These are phyloP conservation scores for Pseudogymnoascus sp. DNA, from an alignment of 2,329 filamentous ascomycete species.

Conservation along the genomic window DNA sequence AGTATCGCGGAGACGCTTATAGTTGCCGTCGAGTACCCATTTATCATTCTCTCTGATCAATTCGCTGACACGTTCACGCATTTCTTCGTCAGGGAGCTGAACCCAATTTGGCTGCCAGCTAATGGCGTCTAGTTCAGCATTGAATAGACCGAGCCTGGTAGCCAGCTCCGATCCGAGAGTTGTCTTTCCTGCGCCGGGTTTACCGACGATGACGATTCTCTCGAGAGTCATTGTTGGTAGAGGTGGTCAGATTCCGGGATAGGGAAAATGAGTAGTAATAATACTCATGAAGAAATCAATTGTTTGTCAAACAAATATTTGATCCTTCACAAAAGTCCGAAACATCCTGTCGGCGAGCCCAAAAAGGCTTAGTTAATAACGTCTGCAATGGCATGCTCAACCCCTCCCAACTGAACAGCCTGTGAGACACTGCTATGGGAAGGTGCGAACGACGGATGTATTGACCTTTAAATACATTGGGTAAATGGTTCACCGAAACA, in stretches of 20 bases:
- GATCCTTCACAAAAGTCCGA: background rate
- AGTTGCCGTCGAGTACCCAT: conserved; percentile 8
- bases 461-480: no score
- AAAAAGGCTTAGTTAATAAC: background rate
- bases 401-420: no score
- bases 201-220: conserved; percentile 1
- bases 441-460: no score
- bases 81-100: background rate
- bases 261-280: background rate
- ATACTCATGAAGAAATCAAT: background rate
- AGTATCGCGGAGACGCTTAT: background rate
- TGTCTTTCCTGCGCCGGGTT: conserved; percentile 6
- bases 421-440: no score
- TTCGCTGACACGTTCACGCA: conserved; percentile 4
- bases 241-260: background rate
- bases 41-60: background rate
- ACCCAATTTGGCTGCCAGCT: conserved; percentile 3
- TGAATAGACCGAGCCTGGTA: background rate
- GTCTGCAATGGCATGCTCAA: no score
- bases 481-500: no score
- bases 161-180: background rate
- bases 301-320: background rate
- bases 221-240: background rate
- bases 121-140: conserved; percentile 1
- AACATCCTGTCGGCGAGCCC: conserved; percentile 13